A percentile compares a stretch with the other conserved stretches of the same genome.
Conservation (phyloP, 1,139 yeast species). For the Zhuliangozyma parablackwelliae region DNA sequence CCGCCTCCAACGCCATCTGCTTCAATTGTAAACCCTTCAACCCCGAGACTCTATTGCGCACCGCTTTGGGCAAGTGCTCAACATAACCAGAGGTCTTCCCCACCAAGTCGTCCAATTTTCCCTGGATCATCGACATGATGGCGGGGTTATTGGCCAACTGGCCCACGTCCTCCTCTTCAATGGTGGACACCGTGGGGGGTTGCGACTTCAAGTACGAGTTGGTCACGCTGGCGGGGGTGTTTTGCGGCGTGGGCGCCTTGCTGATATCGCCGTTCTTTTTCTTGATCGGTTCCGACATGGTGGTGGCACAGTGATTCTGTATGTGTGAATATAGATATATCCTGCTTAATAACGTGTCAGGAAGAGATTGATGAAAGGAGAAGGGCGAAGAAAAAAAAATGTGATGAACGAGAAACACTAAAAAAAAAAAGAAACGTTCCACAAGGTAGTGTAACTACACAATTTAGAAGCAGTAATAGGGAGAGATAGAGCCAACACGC, state of each 20-base stretch:
- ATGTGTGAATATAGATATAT: too few species aligned
- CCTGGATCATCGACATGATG: constrained; percentile 81
- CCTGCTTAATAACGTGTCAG: too few species aligned
- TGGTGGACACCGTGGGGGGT: constrained; percentile 74
- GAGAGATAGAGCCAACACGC: too few species aligned
- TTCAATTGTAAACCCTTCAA: constrained; percentile 80
- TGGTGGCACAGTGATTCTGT: background rate
- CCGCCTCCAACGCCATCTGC: constrained; percentile 81
- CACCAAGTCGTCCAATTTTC: constrained; percentile 76
- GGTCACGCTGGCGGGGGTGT: constrained; percentile 90
- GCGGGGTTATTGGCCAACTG: constrained; percentile 70
- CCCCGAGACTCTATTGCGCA: constrained; percentile 75
- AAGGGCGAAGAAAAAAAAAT: too few species aligned
- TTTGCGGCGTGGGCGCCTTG: constrained; percentile 97
- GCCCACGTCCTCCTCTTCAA: constrained; percentile 50
- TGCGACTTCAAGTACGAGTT: constrained; percentile 69
- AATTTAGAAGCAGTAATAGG: too few species aligned
- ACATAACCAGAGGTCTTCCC: constrained; percentile 89
- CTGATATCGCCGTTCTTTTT: constrained; percentile 71
- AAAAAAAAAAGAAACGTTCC: too few species aligned
- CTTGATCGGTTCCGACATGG: constrained; percentile 68
- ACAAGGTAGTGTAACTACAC: too few species aligned
- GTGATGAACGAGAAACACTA: too few species aligned
- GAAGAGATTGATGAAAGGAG: too few species aligned
- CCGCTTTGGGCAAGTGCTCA: constrained; percentile 67